These are phyloP conservation scores for Panicum virgatum DNA, from an alignment of 202 grass and related monocot species.

Conservation along the genomic window DNA sequence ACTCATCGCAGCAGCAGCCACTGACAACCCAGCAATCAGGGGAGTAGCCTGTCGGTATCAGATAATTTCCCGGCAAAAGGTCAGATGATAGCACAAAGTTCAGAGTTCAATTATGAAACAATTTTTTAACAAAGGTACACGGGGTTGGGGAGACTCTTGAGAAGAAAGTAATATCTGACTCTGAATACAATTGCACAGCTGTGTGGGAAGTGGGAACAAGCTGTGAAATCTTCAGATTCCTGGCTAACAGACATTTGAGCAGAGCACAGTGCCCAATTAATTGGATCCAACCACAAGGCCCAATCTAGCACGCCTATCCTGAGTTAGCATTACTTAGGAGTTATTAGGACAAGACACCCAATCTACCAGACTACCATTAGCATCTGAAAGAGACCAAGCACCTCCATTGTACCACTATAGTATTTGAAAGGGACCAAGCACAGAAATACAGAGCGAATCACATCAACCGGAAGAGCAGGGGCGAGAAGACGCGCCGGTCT, in stretches of 20 bases:
- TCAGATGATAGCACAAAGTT: neutral
- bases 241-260: neutral
- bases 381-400: neutral
- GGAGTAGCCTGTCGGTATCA: constrained; percentile 57
- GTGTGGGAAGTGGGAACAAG: neutral
- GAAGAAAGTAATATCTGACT: neutral
- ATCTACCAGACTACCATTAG: neutral
- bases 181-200: neutral
- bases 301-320: neutral
- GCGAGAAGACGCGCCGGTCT: neutral
- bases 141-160: neutral
- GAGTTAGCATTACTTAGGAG: neutral
- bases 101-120: neutral
- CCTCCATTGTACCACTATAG: neutral
- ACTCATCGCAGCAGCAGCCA: constrained; percentile 72
- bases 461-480: neutral
- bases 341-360: neutral
- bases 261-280: neutral
- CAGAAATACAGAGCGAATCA: neutral
- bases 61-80: neutral
- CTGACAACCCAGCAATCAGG: constrained; percentile 62
- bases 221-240: neutral
- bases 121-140: neutral
- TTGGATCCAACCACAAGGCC: neutral
- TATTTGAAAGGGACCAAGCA: neutral